Evolutionary conservation across 179 eudicot genomes (phyloP), one percentile per base, ranked within the genome.

Genomic region (Silene coronaria): DNA sequence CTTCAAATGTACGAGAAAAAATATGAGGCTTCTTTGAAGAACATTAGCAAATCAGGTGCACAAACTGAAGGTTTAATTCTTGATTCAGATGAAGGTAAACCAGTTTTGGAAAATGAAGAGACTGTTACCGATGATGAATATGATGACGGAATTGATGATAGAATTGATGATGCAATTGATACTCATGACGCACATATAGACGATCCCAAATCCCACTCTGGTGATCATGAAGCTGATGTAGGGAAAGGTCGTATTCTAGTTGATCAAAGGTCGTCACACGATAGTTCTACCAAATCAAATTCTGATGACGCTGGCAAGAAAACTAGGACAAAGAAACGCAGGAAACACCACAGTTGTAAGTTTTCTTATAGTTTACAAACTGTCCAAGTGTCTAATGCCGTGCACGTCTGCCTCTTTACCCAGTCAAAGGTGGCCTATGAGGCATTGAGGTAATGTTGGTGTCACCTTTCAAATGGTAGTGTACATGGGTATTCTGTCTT

Each of bases 11-110:
- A 93, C 72, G 99, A 95, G 83, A 91, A 86, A 48, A 87, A 95
- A 82, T 95, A 92, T 60, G 90, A 88, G 86, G 97, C 96, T 55
- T 93, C 96, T 67, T 84, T 95, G 78, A 91, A 90, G 81, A 82
- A 75, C 75, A 81, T 79, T 75, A 86, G 85, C 45, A 78, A 84
- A 70, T 79, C 83, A 65, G 82, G 72, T 61, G 82, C 60, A 64
- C 84, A 73, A 75, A 80, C 66, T 67, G 79, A 76, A 45, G 75
- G 75, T 72, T 71, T 74, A 28, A 55, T 74, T 24, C 87, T 80
- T 79, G 79, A 57, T 70, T 74, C 82, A 63, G 75, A 75, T 71
- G 87, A 79, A 67, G 82, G 61, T 73, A 80, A 73, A 77, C 21
- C 55, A 17, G 85, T 77, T 63, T 72, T 75, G 78, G 81, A 77